Evolutionary conservation across 331 rosid genomes (phyloP).

Genomic region (Quercus tomentella): DNA sequence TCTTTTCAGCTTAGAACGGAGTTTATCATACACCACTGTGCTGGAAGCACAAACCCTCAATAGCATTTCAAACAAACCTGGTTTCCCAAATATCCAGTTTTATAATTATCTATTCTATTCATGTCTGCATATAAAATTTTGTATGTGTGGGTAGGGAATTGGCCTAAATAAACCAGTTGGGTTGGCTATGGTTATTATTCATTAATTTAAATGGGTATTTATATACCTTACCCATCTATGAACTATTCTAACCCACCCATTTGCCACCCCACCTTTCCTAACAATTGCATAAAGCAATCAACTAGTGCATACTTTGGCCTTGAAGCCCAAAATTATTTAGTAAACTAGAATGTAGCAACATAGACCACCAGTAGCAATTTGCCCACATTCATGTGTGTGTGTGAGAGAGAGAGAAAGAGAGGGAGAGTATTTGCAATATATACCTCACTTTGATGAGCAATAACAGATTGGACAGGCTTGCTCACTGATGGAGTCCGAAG

Average conservation of each 20-base stretch:
- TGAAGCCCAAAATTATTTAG: background rate
- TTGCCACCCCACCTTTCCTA: background rate
- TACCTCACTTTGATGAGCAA: slow-evolving; percentile 98
- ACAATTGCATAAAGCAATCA: background rate
- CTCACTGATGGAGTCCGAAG: slow-evolving; percentile 73
- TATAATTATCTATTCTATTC: too few species aligned
- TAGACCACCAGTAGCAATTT: background rate
- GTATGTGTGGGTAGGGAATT: too few species aligned
- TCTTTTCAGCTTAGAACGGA: too few species aligned
- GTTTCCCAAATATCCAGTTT: too few species aligned
- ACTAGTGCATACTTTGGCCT: background rate
- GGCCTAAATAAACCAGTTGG: background rate
- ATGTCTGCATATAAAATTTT: too few species aligned
- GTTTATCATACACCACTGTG: too few species aligned
- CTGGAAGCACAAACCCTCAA: too few species aligned
- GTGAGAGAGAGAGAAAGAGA: background rate
- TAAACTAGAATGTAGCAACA: background rate
- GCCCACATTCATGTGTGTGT: background rate
- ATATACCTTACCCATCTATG: background rate
- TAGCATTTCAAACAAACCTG: too few species aligned
- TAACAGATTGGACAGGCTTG: slow-evolving; percentile 90
- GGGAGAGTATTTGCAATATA: background rate
- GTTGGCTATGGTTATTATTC: background rate
- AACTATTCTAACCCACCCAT: background rate
- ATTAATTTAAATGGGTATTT: background rate